These are phyloP conservation scores for Saturnispora zaruensis DNA, from an alignment of 805 yeast genomes.

Conservation along the genomic window DNA sequence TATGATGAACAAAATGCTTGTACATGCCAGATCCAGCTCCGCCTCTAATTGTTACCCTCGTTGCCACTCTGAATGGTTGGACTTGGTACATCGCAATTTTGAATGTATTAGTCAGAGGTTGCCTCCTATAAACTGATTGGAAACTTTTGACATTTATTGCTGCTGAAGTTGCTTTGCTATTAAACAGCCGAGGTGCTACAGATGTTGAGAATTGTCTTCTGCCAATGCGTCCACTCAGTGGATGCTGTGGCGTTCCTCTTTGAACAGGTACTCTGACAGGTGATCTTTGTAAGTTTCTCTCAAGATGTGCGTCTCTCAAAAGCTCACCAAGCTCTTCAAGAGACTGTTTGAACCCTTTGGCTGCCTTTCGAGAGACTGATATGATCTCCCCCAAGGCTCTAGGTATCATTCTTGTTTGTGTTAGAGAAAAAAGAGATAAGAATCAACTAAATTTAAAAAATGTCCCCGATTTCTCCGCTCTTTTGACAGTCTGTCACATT, in stretches of 20 bases:
- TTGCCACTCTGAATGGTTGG: slow-evolving; percentile 23
- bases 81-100: slow-evolving; percentile 19
- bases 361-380: slow-evolving; percentile 37
- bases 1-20: slow-evolving; percentile 29
- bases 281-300: slow-evolving; percentile 28
- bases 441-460: background rate
- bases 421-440: background rate
- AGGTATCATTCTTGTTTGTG: slow-evolving; percentile 12
- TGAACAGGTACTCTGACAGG: slow-evolving; percentile 31
- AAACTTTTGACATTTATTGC: background rate
- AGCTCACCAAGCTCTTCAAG: slow-evolving; percentile 40
- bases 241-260: slow-evolving; percentile 12
- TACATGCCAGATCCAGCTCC: slow-evolving; percentile 26
- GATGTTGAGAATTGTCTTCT: slow-evolving; percentile 24
- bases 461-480: background rate
- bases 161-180: background rate
- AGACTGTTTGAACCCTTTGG: slow-evolving; percentile 38
- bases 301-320: slow-evolving; percentile 24
- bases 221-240: slow-evolving; percentile 16
- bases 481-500: background rate
- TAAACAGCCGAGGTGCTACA: background rate
- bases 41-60: slow-evolving; percentile 14
- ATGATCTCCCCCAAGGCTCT: slow-evolving; percentile 34
- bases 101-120: slow-evolving; percentile 11
- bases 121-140: slow-evolving; percentile 2